phyloP scores from a whole-genome alignment of 1,284 basidiomycete genomes.

The Mycosarcoma mackinlayi region DNA sequence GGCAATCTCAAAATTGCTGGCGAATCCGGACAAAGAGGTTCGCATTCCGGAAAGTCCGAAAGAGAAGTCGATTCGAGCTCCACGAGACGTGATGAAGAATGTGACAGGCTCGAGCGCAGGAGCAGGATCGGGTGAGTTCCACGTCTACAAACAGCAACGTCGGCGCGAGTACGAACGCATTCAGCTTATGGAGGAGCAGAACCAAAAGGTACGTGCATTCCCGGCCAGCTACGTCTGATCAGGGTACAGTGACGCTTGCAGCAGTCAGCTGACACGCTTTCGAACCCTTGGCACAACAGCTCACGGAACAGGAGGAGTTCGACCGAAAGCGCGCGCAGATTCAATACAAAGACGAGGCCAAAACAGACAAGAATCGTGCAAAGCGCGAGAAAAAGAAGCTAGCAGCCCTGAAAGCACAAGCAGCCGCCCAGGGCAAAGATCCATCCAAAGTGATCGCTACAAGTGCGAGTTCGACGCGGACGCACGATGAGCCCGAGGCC shows the following conservation, averaged over 20 bases:
- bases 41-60: conserved; percentile 46
- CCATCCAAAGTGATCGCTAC: conserved; percentile 2
- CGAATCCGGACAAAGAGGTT: conserved; percentile 57
- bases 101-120: conserved; percentile 66
- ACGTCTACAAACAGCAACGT: conserved; percentile 96
- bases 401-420: conserved; percentile 43
- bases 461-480: neutral
- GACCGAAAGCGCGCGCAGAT: conserved; percentile 32
- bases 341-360: conserved; percentile 66
- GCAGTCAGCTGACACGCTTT: too few species aligned
- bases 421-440: conserved; percentile 29
- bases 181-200: conserved; percentile 86
- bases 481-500: conserved; percentile 22
- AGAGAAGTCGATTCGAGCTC: conserved; percentile 53
- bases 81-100: conserved; percentile 81
- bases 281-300: conserved; percentile 10
- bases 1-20: conserved; percentile 55
- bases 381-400: conserved; percentile 63
- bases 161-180: conserved; percentile 94
- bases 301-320: conserved; percentile 53
- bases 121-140: conserved; percentile 70
- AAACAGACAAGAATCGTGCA: conserved; percentile 63
- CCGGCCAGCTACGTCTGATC: too few species aligned
- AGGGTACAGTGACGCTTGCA: too few species aligned
- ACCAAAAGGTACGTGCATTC: conserved; percentile 79